Evolutionary conservation across 2,329 filamentous ascomycete genomes (phyloP).

Genomic region (Nemania abortiva): DNA sequence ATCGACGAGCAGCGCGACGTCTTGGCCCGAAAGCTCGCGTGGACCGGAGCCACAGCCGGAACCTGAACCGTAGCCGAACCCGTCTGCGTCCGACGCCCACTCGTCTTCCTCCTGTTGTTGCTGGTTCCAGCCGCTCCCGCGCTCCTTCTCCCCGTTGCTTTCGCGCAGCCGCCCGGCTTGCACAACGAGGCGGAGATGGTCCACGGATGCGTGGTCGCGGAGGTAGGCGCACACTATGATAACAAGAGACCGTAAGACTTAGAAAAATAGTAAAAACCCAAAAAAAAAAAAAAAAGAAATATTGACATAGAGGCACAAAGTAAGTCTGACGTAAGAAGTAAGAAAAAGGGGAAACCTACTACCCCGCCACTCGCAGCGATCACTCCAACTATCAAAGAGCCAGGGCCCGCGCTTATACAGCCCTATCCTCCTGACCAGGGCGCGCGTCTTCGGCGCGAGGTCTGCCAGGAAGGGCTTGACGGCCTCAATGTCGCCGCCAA

Average conservation of each 20-base stretch:
- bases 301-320: too few relatives aligned
- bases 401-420: conserved; percentile 67
- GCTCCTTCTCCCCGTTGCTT: neutral
- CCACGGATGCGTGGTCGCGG: conserved; percentile 53
- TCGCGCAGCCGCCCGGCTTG: conserved; percentile 64
- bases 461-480: conserved; percentile 70
- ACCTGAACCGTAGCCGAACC: neutral
- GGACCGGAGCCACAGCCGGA: conserved; percentile 44
- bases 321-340: too few relatives aligned
- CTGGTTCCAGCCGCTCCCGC: conserved; percentile 10
- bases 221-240: conserved; percentile 62
- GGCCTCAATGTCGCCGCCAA: conserved; percentile 70
- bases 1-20: conserved; percentile 60
- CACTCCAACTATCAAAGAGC: conserved; percentile 63
- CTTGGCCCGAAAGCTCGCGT: conserved; percentile 57
- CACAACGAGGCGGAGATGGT: conserved; percentile 63
- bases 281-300: too few relatives aligned
- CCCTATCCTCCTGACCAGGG: conserved; percentile 62
- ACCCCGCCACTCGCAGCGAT: conserved; percentile 66
- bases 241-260: too few relatives aligned
- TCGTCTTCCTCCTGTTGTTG: neutral
- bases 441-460: conserved; percentile 62
- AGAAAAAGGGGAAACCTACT: conserved; percentile 33
- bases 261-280: neutral
- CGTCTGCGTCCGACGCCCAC: conserved; percentile 40